Base-by-base conservation (phyloP, 2,329 filamentous ascomycete species). In the Chaetomium olivaceum region DNA sequence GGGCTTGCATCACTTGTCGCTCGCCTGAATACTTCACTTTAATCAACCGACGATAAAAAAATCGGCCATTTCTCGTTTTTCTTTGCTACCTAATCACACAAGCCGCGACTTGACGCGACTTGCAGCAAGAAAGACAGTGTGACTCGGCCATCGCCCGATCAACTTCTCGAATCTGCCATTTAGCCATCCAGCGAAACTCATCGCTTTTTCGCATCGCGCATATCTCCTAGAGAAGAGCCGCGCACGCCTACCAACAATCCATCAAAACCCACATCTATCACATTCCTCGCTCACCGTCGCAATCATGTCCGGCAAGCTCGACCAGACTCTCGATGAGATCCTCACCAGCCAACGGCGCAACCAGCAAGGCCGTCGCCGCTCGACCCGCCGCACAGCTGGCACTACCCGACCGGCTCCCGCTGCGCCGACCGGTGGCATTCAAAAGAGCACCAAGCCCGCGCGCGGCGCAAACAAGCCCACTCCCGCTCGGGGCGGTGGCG, bases 321-420 rank as follows among this genome's bases (percentile, higher is more conserved):
- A 97, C 80, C 90, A 96, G 84, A 93, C 93, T 83, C 91, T 99
- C 73, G 95, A 98, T 79, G 93, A 97, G 82, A 97, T 99, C 81
- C 89, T 97, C 83, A 92, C 90, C 78, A 91, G 88, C 76, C 88
- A 86, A 78, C 86, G 84, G 73, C 81, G 81, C 74, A 85, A 79
- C 80, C 86, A 80, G 77, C 82, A 65, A 36, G 65, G 77, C 76
- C 82, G 80, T 78, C 84, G 84, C 70, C 80, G 80, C 71, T 77
- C 77, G 66, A 75, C 77, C 70, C 83, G 85, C 68, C 83, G 83
- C 71, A 76, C 83, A 61, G 78, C 83, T 69, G 82, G 84, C 58
- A 62, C 67, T 63, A 64, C 52, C 71, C 82, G 83, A 69, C 80
- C 85, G 69, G 78, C 85, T 68, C 78, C 87, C 70, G 77, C 87